Percentiles rank a stretch among this genome's conserved stretches.
These are phyloP conservation scores for Apiosordaria backusii DNA, from an alignment of 495 filamentous ascomycete species.

Conservation along the genomic window DNA sequence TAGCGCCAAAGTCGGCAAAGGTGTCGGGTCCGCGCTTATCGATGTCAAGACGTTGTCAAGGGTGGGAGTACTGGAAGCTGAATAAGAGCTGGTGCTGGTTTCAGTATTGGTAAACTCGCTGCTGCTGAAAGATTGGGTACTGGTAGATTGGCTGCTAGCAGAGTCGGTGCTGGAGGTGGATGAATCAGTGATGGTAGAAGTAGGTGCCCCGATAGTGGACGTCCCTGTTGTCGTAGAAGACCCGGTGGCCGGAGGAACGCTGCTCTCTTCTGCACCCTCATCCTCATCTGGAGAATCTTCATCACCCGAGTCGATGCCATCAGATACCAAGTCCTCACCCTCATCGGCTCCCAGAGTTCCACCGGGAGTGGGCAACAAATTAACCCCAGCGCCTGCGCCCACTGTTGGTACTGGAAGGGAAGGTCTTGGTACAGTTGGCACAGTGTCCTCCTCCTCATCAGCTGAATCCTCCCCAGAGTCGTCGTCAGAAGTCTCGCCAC, in stretches of 20 bases:
- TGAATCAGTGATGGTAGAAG: not conserved
- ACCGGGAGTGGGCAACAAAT: not conserved
- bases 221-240: not conserved
- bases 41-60: not conserved
- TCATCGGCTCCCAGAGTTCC: constrained; percentile 4
- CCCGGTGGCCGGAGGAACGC: not conserved
- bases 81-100: not conserved
- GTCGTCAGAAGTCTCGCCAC: not conserved
- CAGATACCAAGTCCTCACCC: constrained; percentile 2
- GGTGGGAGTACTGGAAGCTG: not conserved
- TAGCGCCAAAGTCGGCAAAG: not conserved
- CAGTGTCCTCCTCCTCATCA: not conserved
- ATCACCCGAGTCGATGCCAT: constrained; percentile 6
- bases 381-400: not conserved
- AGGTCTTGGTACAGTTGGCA: not conserved
- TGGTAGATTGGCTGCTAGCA: not conserved
- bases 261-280: not conserved
- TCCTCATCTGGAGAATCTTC: constrained; percentile 1
- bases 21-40: not conserved
- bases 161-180: not conserved
- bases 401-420: not conserved
- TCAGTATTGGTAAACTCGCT: too few species aligned
- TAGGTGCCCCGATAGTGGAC: not conserved
- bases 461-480: constrained; percentile 6
- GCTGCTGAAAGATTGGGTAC: not conserved